Percentiles rank a stretch among this genome's conserved stretches.
Evolutionary conservation across 306 rosid species (phyloP).

Genomic region (Adenanthera pavonina): DNA sequence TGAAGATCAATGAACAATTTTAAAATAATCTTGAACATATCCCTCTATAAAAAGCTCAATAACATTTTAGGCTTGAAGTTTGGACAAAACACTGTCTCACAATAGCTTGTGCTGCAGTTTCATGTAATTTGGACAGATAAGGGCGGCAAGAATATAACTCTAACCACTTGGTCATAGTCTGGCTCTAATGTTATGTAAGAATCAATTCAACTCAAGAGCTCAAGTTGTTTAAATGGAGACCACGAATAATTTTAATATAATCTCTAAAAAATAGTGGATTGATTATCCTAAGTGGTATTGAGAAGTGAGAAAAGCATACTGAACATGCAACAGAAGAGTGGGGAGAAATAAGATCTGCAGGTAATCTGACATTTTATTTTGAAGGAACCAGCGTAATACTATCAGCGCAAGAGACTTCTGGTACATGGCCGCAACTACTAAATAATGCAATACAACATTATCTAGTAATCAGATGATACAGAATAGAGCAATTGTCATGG

Average conservation of each 20-base stretch:
- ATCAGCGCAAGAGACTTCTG: not conserved
- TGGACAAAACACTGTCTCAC: no score
- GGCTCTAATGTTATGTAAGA: not conserved
- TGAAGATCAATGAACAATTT: no score
- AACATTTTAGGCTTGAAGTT: no score
- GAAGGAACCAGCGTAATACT: not conserved
- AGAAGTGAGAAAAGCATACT: not conserved
- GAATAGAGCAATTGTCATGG: not conserved
- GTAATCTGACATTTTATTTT: conserved; percentile 8
- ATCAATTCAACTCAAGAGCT: not conserved
- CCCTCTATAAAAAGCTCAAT: no score
- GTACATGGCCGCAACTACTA: not conserved
- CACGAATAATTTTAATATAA: not conserved
- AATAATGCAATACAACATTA: not conserved
- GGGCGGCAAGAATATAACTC: no score
- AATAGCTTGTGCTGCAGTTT: no score
- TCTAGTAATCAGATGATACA: not conserved
- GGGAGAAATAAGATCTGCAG: not conserved
- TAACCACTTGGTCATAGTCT: no score
- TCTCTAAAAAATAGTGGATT: not conserved
- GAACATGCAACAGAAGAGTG: conserved; percentile 10
- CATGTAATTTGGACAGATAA: no score
- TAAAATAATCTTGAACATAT: no score
- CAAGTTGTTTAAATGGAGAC: not conserved
- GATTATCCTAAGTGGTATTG: not conserved